Evolutionary conservation across 352 stramenopile genomes (phyloP).

Genomic region (Thalassiosira delicatula): DNA sequence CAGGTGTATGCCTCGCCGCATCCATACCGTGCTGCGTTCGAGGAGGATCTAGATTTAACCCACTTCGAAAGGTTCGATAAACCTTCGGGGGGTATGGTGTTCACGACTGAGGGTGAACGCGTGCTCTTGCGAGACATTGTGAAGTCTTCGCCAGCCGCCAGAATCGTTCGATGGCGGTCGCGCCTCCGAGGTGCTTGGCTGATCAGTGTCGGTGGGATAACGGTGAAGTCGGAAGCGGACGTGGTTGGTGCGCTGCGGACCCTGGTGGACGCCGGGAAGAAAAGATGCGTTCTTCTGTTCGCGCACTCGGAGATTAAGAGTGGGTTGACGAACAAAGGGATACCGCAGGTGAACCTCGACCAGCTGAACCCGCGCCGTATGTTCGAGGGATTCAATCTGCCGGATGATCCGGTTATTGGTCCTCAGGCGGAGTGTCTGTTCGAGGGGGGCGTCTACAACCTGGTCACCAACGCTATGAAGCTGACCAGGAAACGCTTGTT

Average conservation of each 20-base stretch:
- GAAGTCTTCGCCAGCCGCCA: not conserved
- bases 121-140: not conserved
- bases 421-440: not conserved
- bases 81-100: not conserved
- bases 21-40: not conserved
- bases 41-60: not conserved
- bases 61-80: not conserved
- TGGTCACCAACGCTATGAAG: not conserved
- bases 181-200: not conserved
- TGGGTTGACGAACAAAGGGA: not conserved
- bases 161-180: not conserved
- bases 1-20: not conserved
- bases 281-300: not conserved
- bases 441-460: not conserved
- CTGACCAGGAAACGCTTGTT: not conserved
- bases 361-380: constrained; percentile 2
- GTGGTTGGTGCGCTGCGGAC: not conserved
- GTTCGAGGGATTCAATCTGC: not conserved
- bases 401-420: not conserved
- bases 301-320: not conserved
- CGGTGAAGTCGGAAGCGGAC: not conserved
- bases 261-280: not conserved
- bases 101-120: not conserved
- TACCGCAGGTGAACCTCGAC: constrained; percentile 3
- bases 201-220: not conserved